Evolutionary conservation across 345 rosid species (phyloP), one percentile per base, ranked within the genome.

Genomic region (Linum usitatissimum): DNA sequence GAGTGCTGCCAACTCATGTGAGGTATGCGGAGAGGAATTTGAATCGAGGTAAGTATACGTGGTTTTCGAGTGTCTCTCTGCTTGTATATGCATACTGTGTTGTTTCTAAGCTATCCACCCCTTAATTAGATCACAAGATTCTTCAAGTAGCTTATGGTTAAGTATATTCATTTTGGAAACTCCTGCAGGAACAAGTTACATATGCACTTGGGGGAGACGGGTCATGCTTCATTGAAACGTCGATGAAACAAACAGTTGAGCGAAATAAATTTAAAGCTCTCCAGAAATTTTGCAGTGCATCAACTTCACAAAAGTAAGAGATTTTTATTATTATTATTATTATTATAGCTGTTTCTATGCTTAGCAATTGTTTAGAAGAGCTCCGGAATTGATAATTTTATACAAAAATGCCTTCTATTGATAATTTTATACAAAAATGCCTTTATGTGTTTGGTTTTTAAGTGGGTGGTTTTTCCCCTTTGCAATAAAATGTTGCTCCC

Each of bases 11-110:
- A 81, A 84, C 74, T 30, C 67, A 17, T 92, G 98, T 10, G 93
- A 87, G 58, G 78, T 74, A 60, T 92, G 98, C 39, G 95, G 86
- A 42, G 88, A 83, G 70, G 97, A 87, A 68, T 92, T 87, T 54
- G 95, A 80, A 53, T 84, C 98, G 31, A 85, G 93, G 98, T 92
- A 61, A 17, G 76, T 6, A 4, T 34, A 34, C 10, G 6, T 30
- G 40, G 12, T 14, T 61, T 60, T 51, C 8, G 38, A 45, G 10
- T 2, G 28, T 48, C 55, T 57, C 38, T 7, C 38, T 34, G 38
- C 8, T 34, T 34, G 28, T 34, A 7, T 34, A 34, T 34, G 38
- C 55, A 61, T 54, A 61, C 53, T 9, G 9, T 57, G 51, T 10
- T 57, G 6, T 40, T 10, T 14, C 45, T 20, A 8, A 30, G 5